phyloP scores from a whole-genome alignment of 2,329 filamentous ascomycete genomes.

The Elsinoe batatas region DNA sequence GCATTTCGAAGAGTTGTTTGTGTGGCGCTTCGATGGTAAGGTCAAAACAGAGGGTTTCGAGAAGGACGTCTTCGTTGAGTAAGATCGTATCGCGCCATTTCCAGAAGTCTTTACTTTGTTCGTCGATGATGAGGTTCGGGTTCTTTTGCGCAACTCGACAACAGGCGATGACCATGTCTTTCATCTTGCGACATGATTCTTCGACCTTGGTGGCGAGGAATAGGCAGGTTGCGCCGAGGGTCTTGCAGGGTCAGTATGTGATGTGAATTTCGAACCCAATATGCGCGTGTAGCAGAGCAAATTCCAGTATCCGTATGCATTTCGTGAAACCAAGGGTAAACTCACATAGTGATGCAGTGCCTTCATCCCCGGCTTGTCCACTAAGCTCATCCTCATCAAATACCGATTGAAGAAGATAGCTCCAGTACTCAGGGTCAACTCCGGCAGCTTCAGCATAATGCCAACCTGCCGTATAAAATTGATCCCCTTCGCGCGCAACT shows the following conservation, averaged over 20 bases:
- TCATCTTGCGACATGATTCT: conserved; percentile 92
- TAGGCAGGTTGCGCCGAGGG: conserved; percentile 80
- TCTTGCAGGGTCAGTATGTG: conserved; percentile 28
- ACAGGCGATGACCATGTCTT: conserved; percentile 85
- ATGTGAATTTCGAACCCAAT: neutral
- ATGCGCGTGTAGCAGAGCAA: no score
- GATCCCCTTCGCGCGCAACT: conserved; percentile 77
- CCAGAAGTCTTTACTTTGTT: conserved; percentile 98
- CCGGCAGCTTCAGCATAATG: conserved; percentile 81
- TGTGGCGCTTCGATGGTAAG: conserved; percentile 85
- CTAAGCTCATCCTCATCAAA: conserved; percentile 81
- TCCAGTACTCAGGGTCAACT: conserved; percentile 84
- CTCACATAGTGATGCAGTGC: conserved; percentile 74
- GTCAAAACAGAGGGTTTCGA: conserved; percentile 90
- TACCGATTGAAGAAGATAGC: conserved; percentile 93
- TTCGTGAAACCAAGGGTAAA: neutral
- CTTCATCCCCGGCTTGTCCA: conserved; percentile 54
- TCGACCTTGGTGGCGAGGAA: conserved; percentile 97
- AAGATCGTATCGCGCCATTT: conserved; percentile 92
- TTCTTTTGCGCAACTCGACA: conserved; percentile 95
- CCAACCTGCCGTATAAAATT: conserved; percentile 96
- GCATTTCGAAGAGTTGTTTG: conserved; percentile 69
- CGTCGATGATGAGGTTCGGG: conserved; percentile 77
- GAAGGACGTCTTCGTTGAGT: conserved; percentile 81
- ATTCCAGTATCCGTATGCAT: no score